Base-by-base conservation (phyloP, 228 moss, liverwort and hornwort species). In the Sphagnum fallax region DNA sequence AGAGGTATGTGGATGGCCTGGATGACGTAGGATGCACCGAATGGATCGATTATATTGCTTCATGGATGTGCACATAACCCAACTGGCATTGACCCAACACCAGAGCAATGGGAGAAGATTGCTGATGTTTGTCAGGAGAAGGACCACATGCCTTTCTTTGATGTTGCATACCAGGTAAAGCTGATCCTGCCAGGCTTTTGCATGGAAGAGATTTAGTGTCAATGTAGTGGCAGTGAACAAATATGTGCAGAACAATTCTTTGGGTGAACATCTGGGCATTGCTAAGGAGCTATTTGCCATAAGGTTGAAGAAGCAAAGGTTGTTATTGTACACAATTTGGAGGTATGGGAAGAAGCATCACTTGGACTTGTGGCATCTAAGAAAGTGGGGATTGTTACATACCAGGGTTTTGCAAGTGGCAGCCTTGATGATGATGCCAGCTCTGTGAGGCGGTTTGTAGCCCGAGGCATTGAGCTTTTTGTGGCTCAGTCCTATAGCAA, bases 61-160 rank as follows among this genome's bases (percentile, higher is more conserved):
- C 97, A 93, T 59, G 97, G 93, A 6, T 98, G 97, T 80, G 97
- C 97, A 51, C 97, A 98, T 77, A 98, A 98, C 76, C 97, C 97
- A 47, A 93, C 93, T 52, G 97, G 93, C 12, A 84, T 98, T 61
- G 97, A 98, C 71, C 97, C 97, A 48, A 93, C 93, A 16, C 88
- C 90, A 14, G 91, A 89, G 69, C 97, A 98, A 70, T 98, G 97
- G 97, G 90, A 88, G 76, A 86, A 87, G 79, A 75, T 98, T 59
- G 91, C 93, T 49, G 84, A 91, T 75, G 77, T 93, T 13, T 78
- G 90, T 50, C 80, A 91, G 72, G 74, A 81, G 14, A 98, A 93
- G 77, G 81, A 80, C 18, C 97, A 91, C 14, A 81, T 89, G 75
- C 76, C 97, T 51, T 98, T 98, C 77, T 98, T 98, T 70, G 97